Conservation (phyloP, 2,329 filamentous ascomycete species). For the Cladosporium sp. region DNA sequence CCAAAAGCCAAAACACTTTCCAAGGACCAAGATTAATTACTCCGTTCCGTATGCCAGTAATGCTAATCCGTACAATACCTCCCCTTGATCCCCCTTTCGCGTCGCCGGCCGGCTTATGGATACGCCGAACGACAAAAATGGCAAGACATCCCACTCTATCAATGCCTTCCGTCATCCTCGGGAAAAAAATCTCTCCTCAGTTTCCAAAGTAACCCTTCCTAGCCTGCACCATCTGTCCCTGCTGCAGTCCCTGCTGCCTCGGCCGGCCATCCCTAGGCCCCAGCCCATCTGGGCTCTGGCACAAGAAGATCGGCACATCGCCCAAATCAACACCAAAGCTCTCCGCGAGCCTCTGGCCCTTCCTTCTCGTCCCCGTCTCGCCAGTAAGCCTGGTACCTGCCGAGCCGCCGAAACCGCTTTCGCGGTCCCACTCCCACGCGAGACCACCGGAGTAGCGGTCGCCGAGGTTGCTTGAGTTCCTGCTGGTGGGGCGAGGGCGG, state of each 20-base stretch:
- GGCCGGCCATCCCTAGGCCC: background rate
- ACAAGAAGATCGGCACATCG: slow-evolving; percentile 37
- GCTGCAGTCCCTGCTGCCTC: background rate
- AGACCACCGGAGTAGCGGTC: slow-evolving; percentile 36
- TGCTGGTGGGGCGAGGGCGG: slow-evolving; percentile 3
- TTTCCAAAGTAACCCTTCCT: slow-evolving; percentile 5
- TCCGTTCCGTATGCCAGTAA: too few relatives aligned
- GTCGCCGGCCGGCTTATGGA: too few relatives aligned
- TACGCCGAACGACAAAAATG: too few relatives aligned
- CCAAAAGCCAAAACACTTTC: too few relatives aligned
- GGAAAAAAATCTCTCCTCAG: background rate
- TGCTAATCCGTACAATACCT: too few relatives aligned
- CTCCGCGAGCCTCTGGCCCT: slow-evolving; percentile 31
- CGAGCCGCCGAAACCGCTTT: slow-evolving; percentile 32
- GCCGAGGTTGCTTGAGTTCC: slow-evolving; percentile 2
- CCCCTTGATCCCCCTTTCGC: too few relatives aligned
- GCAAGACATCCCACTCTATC: too few relatives aligned
- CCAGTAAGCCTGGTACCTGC: slow-evolving; percentile 31
- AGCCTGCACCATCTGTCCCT: too few relatives aligned
- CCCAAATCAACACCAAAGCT: slow-evolving; percentile 36
- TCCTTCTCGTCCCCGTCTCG: slow-evolving; percentile 25
- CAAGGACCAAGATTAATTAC: too few relatives aligned
- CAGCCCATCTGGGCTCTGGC: slow-evolving; percentile 3
- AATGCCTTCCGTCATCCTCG: too few relatives aligned
- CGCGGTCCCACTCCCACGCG: slow-evolving; percentile 34